Evolutionary conservation across 2,329 filamentous ascomycete genomes (phyloP), one percentile per base, ranked within the genome.

Genomic region (Sarocladium kiliense): DNA sequence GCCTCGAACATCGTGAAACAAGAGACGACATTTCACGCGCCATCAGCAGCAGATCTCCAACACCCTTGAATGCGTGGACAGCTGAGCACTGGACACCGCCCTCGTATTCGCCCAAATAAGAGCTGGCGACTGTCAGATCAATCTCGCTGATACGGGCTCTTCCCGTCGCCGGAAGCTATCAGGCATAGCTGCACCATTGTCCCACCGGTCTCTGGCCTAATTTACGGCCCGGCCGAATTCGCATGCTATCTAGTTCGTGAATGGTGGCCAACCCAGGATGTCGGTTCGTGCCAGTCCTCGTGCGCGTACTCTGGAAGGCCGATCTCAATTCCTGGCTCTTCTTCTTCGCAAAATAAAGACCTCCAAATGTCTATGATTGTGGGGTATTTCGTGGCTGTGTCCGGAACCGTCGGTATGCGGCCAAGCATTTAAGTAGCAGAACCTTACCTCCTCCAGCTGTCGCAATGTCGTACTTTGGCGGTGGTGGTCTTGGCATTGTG

Each of bases 391-490:
- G 44, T 49, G 44, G 44, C 44, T 49, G 27, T 51, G 47, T 51
- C 47, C 47, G 47, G 47, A 51, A 51, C 27, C 30, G 47, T 51
- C 47, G 47, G 47, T 51, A 51, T 36, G 47, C 23, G 21, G 47
- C 47, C 47, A 51, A 51, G 47, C 30, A 36, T 11, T 51, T 7
- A 11, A 27, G 44, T 6, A 47, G 12, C 6, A 9, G 27, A 30
- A 3, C 44, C 6, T 10, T 6, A 3, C 18, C 9, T 11, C 44
- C 21, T 30, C 10, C 44, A 11, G 16, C 21, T 47, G 10, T 30
- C 44, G 10, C 10, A 26, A 23, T 12, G 44, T 47, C 25, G 23
- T 30, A 47, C 23, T 27, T n/a, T 27, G 44, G 44, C 44, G 44
- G 25, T 47, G 21, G 6, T 27, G 44, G 44, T 27, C 44, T 47